Base-by-base conservation (phyloP, 768 basidiomycete genomes). In the Dentipellis fragilis region DNA sequence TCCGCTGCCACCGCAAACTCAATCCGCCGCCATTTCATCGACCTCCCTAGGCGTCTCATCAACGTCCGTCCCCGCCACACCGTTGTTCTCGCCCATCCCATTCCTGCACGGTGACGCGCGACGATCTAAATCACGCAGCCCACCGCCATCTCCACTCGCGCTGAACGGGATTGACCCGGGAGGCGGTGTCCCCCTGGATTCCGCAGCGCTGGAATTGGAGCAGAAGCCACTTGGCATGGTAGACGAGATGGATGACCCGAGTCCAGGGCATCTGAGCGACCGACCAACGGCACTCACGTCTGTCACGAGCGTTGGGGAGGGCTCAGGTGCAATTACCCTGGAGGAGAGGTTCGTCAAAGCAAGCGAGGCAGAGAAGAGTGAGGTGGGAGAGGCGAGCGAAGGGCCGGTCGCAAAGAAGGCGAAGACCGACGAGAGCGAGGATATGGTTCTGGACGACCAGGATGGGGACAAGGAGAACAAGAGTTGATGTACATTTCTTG, bases 91-190 rank as follows among this genome's bases (percentile, higher is more conserved):
- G 2, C 90, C 90, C 4, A 92, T 93, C 57, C 81, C 90, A 6
- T 93, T 93, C 76, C 72, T 91, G 22, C 89, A 92, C 63, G 81
- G 85, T 51, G 89, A 91, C 67, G 85, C 87, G 17, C 80, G 89
- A 55, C 80, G 87, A 53, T 88, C 87, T 39, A 83, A 82, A 64
- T 89, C 87, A 19, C 84, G 77, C 57, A 90, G 86, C 62, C 89
- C 87, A 14, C 86, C 87, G 22, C 84, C 87, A 23, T 87, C 87
- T 23, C 87, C 89, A 8, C 69, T 89, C 42, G 69, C 75, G 17
- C 74, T 89, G 36, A 67, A 73, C 1, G 70, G 64, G 21, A 65
- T 71, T 21, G 72, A 70, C 17, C 58, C 67, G 19, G 59, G 66
- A 2, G 67, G 68, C 12, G 67, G 63, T 46, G 64, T 60, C 11